Conservation (phyloP, 2,329 filamentous ascomycete species). For the Helminthosporium solani region DNA sequence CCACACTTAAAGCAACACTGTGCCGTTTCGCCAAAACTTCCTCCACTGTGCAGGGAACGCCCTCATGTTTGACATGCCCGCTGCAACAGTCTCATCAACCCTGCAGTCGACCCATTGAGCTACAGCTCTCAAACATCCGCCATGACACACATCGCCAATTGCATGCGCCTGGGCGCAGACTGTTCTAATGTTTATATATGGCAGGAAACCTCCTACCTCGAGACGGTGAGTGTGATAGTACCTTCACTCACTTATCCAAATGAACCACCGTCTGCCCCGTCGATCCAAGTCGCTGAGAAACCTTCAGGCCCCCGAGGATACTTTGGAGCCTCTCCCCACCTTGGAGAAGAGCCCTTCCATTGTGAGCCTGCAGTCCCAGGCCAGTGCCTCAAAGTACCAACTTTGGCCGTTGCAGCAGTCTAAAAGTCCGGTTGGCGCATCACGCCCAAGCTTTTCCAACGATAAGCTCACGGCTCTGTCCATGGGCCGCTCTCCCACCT, state of each 20-base stretch:
- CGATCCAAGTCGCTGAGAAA: slow-evolving; percentile 39
- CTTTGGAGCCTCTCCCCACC: slow-evolving; percentile 14
- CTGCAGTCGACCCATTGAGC: slow-evolving; percentile 39
- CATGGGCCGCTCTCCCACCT: slow-evolving; percentile 41
- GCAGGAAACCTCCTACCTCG: slow-evolving; percentile 36
- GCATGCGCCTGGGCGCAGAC: slow-evolving; percentile 39
- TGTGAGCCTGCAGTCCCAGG: slow-evolving; percentile 24
- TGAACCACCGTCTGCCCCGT: slow-evolving; percentile 36
- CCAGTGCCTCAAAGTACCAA: slow-evolving; percentile 30
- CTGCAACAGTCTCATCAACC: slow-evolving; percentile 44
- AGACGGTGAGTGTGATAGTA: slow-evolving; percentile 34
- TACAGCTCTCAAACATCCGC: slow-evolving; percentile 38
- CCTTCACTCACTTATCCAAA: slow-evolving; percentile 18
- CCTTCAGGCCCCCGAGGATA: slow-evolving; percentile 30
- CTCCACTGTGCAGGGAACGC: slow-evolving; percentile 39
- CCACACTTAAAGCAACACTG: slow-evolving; percentile 40
- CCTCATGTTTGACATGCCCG: slow-evolving; percentile 44
- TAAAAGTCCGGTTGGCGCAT: slow-evolving; percentile 28
- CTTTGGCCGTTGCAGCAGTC: slow-evolving; percentile 36
- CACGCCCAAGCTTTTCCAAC: slow-evolving; percentile 20
- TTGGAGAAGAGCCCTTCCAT: slow-evolving; percentile 33
- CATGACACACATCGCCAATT: slow-evolving; percentile 49
- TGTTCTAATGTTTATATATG: slow-evolving; percentile 42
- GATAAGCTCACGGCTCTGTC: slow-evolving; percentile 41
- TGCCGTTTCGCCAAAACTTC: slow-evolving; percentile 33